A percentile compares a stretch with the other conserved stretches of the same genome.
Conservation (phyloP, 139 green algal species). For the Deuterostichococcus epilithicus region DNA sequence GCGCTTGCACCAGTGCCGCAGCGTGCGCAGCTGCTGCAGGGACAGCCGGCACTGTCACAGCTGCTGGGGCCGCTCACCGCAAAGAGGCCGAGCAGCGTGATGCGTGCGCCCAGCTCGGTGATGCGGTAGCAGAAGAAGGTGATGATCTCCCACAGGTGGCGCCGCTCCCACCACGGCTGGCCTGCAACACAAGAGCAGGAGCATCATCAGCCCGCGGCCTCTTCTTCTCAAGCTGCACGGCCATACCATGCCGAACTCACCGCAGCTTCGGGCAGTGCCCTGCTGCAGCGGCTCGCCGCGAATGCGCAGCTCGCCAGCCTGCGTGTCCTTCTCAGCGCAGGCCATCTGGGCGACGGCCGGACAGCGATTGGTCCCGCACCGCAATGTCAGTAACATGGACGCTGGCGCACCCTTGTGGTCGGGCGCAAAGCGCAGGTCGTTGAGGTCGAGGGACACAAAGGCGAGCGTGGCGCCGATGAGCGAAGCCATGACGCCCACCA, state of each 20-base stretch:
- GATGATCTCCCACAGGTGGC: conserved; percentile 12
- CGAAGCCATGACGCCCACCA: background rate
- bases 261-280: too few relatives aligned
- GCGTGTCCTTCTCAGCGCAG: background rate
- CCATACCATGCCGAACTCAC: too few relatives aligned
- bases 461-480: conserved; percentile 25
- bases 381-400: too few relatives aligned
- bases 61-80: background rate
- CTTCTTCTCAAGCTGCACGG: too few relatives aligned
- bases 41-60: background rate
- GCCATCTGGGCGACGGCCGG: too few relatives aligned
- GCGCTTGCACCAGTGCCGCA: too few relatives aligned
- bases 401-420: background rate
- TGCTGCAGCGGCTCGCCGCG: too few relatives aligned
- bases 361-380: too few relatives aligned
- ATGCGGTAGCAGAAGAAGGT: conserved; percentile 25
- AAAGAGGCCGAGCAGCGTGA: conserved; percentile 28
- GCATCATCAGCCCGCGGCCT: background rate
- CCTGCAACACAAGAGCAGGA: background rate
- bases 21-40: too few relatives aligned
- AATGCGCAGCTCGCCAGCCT: too few relatives aligned
- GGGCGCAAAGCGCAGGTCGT: conserved; percentile 21
- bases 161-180: background rate
- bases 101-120: conserved; percentile 19
- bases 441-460: conserved; percentile 30